Base-by-base conservation (phyloP, 305 asterid species). In the Salvia sclarea region DNA sequence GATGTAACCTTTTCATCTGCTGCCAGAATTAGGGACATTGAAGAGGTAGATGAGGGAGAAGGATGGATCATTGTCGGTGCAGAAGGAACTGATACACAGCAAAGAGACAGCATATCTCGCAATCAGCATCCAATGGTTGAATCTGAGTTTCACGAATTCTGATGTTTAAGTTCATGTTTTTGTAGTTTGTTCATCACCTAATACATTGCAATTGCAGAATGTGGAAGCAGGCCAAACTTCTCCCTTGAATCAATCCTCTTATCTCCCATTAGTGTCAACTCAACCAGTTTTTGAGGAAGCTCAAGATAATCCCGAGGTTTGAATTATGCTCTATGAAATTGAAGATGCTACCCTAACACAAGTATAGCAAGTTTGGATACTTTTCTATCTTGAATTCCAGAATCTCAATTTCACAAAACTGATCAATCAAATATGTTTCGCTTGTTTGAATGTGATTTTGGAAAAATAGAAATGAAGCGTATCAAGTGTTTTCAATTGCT, bases 181-280 rank as follows among this genome's bases (percentile, higher is more conserved):
- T 49, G 52, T 55, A 48, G 31, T 67, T 66, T 47, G 40, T 64
- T 31, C 50, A 13, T 13, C 40, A 35, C 65, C 67, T 75, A 57
- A 68, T 47, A 54, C 59, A 50, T 56, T 70, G 49, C 68, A 72
- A 30, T 41, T 72, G 63, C 86, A 81, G 86, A 67, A 38, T 66
- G 65, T 24, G 30, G 74, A 58, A 70, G 61, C 56, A n/a, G 59
- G 38, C 64, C 63, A 24, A 45, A 70, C 47, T 38, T 66, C 53
- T 43, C 16, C 67, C 6, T 22, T 52, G 60, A 77, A 67, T 59
- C 72, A 70, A 35, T 50, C 74, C 59, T 45, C 74, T 20, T 33
- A 72, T 18, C 52, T 72, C 48, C 58, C 30, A 52, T 73, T 78
- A 61, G 81, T 63, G 66, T 37, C 83, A 11, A 21, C 13, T 47